Conservation (phyloP, 495 filamentous ascomycete species). For the Aspergillus bertholletiae region DNA sequence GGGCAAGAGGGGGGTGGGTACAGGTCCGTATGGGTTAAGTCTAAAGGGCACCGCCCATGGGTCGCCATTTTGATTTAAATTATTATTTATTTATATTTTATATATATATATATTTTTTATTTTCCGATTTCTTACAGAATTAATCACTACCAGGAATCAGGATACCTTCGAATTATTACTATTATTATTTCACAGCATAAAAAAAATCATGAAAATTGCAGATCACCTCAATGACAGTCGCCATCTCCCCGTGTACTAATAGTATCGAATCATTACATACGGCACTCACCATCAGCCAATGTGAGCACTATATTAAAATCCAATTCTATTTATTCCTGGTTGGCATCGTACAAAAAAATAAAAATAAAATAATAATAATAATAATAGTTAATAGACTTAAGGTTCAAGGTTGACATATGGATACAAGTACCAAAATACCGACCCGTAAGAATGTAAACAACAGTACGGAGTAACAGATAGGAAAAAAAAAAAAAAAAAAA, state of each 20-base stretch:
- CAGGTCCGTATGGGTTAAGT: neutral
- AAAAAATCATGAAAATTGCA: neutral
- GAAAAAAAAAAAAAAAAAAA: neutral
- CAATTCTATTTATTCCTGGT: neutral
- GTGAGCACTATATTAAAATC: neutral
- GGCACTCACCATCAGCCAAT: no score
- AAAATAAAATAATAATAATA: neutral
- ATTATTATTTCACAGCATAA: neutral
- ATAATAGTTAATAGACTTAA: slow-evolving; percentile 1
- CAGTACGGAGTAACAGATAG: no score
- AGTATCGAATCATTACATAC: no score
- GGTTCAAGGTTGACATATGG: neutral
- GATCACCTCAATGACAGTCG: neutral
- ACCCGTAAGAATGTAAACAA: neutral
- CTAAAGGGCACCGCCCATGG: slow-evolving; percentile 10
- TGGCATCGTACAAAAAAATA: neutral
- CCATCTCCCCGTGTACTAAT: neutral
- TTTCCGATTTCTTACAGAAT: neutral
- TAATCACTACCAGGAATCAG: no score
- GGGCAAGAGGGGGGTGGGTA: slow-evolving; percentile 14
- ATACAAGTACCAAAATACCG: neutral
- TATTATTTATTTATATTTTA: slow-evolving; percentile 2
- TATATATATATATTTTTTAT: no score
- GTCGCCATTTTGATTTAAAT: neutral
- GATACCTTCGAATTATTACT: no score